Base-by-base conservation (phyloP, 768 basidiomycete species). In the Mycena leptocephala region DNA sequence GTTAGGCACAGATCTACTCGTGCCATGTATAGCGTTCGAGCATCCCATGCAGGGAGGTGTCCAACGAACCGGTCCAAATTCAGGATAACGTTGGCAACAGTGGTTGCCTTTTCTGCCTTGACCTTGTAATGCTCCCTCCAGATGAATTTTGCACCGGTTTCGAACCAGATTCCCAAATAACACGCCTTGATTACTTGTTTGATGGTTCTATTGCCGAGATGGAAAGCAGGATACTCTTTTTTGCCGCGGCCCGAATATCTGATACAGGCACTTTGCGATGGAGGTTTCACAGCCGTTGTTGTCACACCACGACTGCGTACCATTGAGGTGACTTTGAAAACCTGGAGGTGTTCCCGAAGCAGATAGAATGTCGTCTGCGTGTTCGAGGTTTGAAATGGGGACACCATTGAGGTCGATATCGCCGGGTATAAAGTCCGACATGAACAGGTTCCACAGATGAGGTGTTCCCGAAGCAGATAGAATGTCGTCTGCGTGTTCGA, bases 301-400 rank as follows among this genome's bases (percentile, higher is more conserved):
- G 20, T 65, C 35, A 3, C 24, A 13, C 61, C 62, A 72, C 11
- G 24, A 8, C 20, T 48, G 46, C 0, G 61, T 26, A 14, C 46
- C 61, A 48, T 72, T 55, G 6, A 72, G 70, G 46, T 72, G 71
- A 16, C 32, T 63, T 24, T 72, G 71, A 20, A 72, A 55, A 2
- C 53, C 62, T 20, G 33, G 35, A 13, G 46, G 41, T 22, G 41
- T 26, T 22, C 43, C 46, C 4, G 70, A 72, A 22, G 58, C 43
- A 16, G 70, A 43, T 5, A 62, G 24, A 55, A 61, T 46, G 26
- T 71, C 59, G 43, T 71, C 70, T 26, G 58, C 70, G 39, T 62
- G 59, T 37, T 71, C 58, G 14, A 62, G 22, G 22, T 37, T 37
- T 2, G 59, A 10, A n/a, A 61, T 39, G 6, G 59, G 35, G n/a